Percentiles rank a stretch among this genome's conserved stretches.
Conservation (phyloP, 805 yeast species). For the Maudiozyma barnettii region DNA sequence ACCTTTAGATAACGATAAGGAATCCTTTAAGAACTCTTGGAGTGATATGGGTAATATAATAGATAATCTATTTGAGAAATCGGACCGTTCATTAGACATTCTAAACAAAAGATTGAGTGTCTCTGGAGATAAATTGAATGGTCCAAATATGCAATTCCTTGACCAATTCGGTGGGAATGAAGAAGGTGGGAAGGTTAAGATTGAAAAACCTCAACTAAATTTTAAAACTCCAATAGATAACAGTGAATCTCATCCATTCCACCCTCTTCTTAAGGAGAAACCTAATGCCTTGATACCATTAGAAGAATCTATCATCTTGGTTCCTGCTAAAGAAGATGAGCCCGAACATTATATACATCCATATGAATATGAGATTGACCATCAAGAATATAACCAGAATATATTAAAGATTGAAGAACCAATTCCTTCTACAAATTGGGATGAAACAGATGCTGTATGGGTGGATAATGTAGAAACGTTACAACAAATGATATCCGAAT, state of each 20-base stretch:
- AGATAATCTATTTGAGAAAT: conserved; percentile 66
- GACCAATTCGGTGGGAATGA: conserved; percentile 34
- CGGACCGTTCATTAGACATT: conserved; percentile 59
- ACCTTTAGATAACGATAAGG: conserved; percentile 30
- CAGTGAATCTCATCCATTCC: conserved; percentile 60
- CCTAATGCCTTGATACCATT: conserved; percentile 59
- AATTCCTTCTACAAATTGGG: conserved; percentile 55
- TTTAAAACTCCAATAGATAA: conserved; percentile 60
- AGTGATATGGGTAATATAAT: conserved; percentile 48
- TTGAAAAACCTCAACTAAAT: conserved; percentile 58
- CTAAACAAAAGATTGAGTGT: conserved; percentile 15
- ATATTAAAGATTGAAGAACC: conserved; percentile 41
- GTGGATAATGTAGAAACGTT: conserved; percentile 53
- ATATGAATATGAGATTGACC: conserved; percentile 62
- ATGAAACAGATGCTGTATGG: conserved; percentile 54
- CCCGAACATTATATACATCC: conserved; percentile 72
- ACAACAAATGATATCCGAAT: conserved; percentile 42
- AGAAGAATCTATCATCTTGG: conserved; percentile 39
- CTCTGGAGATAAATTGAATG: conserved; percentile 10
- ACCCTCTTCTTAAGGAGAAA: conserved; percentile 59
- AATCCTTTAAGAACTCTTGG: conserved; percentile 46
- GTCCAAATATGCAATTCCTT: conserved; percentile 34
- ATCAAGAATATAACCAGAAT: conserved; percentile 56
- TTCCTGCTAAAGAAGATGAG: conserved; percentile 31
- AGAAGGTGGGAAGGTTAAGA: conserved; percentile 21